These are phyloP conservation scores for Cladorrhinum samala DNA, from an alignment of 495 filamentous ascomycete genomes.

Conservation along the genomic window DNA sequence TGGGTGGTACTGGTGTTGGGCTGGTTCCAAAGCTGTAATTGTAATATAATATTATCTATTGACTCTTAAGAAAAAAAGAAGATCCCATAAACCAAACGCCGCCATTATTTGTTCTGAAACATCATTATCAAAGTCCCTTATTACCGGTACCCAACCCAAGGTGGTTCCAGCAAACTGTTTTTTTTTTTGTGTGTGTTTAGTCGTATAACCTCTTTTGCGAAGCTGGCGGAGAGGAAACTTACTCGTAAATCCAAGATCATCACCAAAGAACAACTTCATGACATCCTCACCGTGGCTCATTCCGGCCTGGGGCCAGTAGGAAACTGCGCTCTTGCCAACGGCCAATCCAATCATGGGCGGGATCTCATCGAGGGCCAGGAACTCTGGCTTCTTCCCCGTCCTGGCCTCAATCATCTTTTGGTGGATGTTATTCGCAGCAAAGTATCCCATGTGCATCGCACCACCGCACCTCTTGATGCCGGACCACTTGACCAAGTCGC, in stretches of 20 bases:
- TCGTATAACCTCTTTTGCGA: not conserved
- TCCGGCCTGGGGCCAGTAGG: conserved; percentile 48
- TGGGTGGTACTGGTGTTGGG: conserved; percentile 41
- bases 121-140: conserved; percentile 1
- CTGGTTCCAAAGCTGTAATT: conserved; percentile 40
- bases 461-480: conserved; percentile 67
- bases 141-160: conserved; percentile 39
- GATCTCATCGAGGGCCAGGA: conserved; percentile 42
- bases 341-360: conserved; percentile 62
- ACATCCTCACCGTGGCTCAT: conserved; percentile 51
- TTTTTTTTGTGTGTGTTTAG: conserved; percentile 10
- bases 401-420: conserved; percentile 44
- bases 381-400: conserved; percentile 33
- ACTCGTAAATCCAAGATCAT: conserved; percentile 59
- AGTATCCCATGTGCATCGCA: conserved; percentile 61
- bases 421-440: conserved; percentile 55
- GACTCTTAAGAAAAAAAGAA: not conserved
- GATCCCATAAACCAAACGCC: not conserved
- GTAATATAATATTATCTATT: not conserved
- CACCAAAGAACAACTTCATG: conserved; percentile 55
- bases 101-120: too few relatives aligned
- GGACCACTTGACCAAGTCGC: conserved; percentile 52
- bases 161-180: conserved; percentile 51
- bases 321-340: conserved; percentile 57
- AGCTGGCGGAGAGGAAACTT: conserved; percentile 19